Base-by-base conservation (phyloP, 495 filamentous ascomycete species). In the Penicillium steckii region DNA sequence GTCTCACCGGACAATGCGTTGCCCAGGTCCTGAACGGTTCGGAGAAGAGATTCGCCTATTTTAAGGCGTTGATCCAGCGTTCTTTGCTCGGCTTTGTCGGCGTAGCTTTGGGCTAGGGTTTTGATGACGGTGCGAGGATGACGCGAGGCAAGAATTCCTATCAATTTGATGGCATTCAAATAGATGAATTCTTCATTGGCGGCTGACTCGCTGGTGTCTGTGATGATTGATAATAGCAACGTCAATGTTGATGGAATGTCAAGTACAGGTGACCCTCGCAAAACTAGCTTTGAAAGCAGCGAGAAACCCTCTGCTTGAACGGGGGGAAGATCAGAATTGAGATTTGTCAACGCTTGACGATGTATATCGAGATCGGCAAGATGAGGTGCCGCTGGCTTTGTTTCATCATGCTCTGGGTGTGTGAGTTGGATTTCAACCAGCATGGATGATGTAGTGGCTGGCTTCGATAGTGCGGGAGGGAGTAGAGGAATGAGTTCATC, bases 221-320 rank as follows among this genome's bases (percentile, higher is more conserved):
- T 80, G 3, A 91, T 74, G 6, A 91, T 73, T 0, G 81, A 83
- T 1, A 88, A 74, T 6, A 91, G 74, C 0, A 92, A 77, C 1
- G 84, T 78, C 3, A 87, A 64, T 1, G 86, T 85, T 13, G 82
- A 79, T 0, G 82, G 83, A 18, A 91, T 83, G 61, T 94, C 87
- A 43, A 93, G 73, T 12, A 88, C 73, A 0, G 88, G 78, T 8
- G 80, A 88, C 15, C 74, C 63, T 15, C 79, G 73, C 24, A 74
- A 71, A 56, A 94, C 82, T 15, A 95, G 69, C 25, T 73, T 72
- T 0, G 83, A 81, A 13, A 95, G 69, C 1, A 90, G 77, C 18
- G 85, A 84, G 29, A 95, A 81, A 8, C 89, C 90, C 63, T 94
- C 87, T 4, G 83, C 85, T 24, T 89, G 83, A 8, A 92, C 85